Evolutionary conservation across 352 stramenopile genomes (phyloP).

Genomic region (Globisporangium apiculatum): DNA sequence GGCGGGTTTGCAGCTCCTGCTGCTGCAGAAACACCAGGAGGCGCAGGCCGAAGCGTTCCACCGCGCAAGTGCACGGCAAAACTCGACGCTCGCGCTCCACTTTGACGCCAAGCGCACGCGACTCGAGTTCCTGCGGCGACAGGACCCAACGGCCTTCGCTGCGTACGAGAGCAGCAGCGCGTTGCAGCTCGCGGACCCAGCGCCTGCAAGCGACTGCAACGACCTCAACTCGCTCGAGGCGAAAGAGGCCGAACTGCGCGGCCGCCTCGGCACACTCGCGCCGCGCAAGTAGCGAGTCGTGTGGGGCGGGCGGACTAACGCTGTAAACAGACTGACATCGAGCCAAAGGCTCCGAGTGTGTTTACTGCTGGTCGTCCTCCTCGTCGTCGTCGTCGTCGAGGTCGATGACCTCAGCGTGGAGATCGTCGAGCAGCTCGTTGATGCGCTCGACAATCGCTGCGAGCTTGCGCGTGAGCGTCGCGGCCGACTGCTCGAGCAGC

Average conservation of each 20-base stretch:
- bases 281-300: slow-evolving; percentile 3
- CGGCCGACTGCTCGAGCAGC: slow-evolving; percentile 61
- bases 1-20: slow-evolving; percentile 43
- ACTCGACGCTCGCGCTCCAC: slow-evolving; percentile 71
- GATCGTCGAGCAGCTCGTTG: slow-evolving; percentile 74
- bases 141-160: slow-evolving; percentile 49
- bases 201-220: slow-evolving; percentile 35
- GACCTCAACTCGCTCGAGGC: slow-evolving; percentile 39
- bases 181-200: slow-evolving; percentile 42
- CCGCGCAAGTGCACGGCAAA: slow-evolving; percentile 42
- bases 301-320: not conserved
- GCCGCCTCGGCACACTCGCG: slow-evolving; percentile 44
- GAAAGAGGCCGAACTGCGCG: slow-evolving; percentile 52
- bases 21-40: slow-evolving; percentile 64
- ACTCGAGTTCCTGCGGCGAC: slow-evolving; percentile 55
- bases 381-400: slow-evolving; percentile 20
- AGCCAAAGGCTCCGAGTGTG: not conserved
- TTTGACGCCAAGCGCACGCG: slow-evolving; percentile 68
- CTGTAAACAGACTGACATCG: not conserved
- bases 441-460: slow-evolving; percentile 59
- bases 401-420: slow-evolving; percentile 49
- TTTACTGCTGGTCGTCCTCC: not conserved
- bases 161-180: slow-evolving; percentile 29
- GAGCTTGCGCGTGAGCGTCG: slow-evolving; percentile 45
- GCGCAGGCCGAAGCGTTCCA: slow-evolving; percentile 53